Conservation (phyloP, 2,329 filamentous ascomycete species). For the Blumeriella jaapii region DNA sequence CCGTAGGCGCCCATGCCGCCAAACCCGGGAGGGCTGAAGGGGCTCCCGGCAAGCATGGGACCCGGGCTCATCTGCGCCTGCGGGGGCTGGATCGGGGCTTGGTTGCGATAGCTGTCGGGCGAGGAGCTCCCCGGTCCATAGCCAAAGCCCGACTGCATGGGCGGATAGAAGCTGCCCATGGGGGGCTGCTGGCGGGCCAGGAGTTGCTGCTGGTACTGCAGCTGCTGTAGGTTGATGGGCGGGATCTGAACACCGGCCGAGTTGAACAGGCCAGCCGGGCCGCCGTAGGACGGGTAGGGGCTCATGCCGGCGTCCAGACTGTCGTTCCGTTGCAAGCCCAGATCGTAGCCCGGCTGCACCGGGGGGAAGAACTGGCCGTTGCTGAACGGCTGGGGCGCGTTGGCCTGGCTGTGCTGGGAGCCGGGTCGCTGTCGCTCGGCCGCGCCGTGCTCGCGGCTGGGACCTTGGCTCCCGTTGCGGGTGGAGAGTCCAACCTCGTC, state of each 20-base stretch:
- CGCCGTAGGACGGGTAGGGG: constrained; percentile 39
- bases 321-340: constrained; percentile 41
- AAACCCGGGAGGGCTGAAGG: constrained; percentile 40
- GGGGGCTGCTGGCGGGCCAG: constrained; percentile 40
- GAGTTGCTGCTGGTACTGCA: constrained; percentile 49
- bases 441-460: constrained; percentile 23
- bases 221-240: constrained; percentile 38
- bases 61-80: constrained; percentile 32
- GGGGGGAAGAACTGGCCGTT: constrained; percentile 42
- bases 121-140: constrained; percentile 38
- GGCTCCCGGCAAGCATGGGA: constrained; percentile 31
- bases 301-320: constrained; percentile 39
- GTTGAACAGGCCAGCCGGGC: constrained; percentile 42
- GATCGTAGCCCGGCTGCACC: constrained; percentile 39
- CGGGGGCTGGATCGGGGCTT: constrained; percentile 35
- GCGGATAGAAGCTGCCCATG: constrained; percentile 45
- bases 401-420: constrained; percentile 40
- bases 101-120: constrained; percentile 45
- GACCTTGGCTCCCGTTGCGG: constrained; percentile 34
- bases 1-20: constrained; percentile 33
- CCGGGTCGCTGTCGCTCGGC: constrained; percentile 42
- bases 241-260: constrained; percentile 34
- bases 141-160: constrained; percentile 44
- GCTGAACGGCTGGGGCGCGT: constrained; percentile 31
- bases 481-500: constrained; percentile 90